Conservation (phyloP, 2,329 filamentous ascomycete genomes). For the Colletotrichum musae region DNA sequence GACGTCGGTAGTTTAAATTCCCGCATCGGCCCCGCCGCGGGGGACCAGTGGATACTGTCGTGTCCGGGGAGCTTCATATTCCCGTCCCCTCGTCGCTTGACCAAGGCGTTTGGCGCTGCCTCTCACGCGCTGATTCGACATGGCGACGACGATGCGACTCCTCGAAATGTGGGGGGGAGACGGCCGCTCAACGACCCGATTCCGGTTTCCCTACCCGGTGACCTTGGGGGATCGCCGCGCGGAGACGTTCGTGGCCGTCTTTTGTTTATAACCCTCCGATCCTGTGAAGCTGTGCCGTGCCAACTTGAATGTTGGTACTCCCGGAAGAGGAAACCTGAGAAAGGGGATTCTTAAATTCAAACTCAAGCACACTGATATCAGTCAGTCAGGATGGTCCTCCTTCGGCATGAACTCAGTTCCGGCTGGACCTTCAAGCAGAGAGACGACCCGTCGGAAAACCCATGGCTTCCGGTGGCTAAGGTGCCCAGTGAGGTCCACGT, state of each 20-base stretch:
- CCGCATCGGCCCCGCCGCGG: conserved; percentile 9
- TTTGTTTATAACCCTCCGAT: background rate
- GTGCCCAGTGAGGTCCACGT: conserved; percentile 56
- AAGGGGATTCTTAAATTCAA: background rate
- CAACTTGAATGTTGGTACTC: too few species aligned
- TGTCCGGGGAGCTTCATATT: background rate
- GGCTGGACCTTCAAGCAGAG: conserved; percentile 48
- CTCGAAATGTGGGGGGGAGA: conserved; percentile 34
- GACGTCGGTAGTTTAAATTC: conserved; percentile 13
- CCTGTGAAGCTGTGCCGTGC: background rate
- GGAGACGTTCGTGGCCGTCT: conserved; percentile 6
- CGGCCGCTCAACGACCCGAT: background rate
- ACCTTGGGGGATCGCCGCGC: background rate
- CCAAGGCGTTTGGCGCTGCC: background rate
- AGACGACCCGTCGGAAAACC: conserved; percentile 43
- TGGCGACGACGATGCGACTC: conserved; percentile 7
- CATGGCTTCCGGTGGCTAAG: conserved; percentile 52
- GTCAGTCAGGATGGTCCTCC: background rate
- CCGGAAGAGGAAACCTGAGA: too few species aligned
- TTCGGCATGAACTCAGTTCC: conserved; percentile 35
- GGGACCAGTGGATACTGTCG: background rate
- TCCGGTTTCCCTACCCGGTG: conserved; percentile 15
- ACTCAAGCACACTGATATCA: background rate
- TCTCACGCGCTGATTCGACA: conserved; percentile 21
- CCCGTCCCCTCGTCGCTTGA: conserved; percentile 8